These are phyloP conservation scores for Mrakia blollopis DNA, from an alignment of 768 basidiomycete genomes.

Conservation along the genomic window DNA sequence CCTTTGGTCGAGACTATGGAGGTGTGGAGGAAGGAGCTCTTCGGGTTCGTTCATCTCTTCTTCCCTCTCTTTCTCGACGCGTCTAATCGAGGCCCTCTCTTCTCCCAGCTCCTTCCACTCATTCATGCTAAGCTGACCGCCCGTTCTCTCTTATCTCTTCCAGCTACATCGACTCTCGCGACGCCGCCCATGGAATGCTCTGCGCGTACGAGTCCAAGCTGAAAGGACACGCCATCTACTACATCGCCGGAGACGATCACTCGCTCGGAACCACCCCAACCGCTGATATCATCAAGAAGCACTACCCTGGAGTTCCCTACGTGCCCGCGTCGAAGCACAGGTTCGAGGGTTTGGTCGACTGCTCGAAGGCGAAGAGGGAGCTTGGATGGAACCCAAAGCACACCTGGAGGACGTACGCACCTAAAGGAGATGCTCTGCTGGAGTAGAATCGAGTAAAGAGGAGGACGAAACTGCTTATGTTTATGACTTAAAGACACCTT, in stretches of 20 bases:
- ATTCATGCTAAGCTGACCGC: not conserved
- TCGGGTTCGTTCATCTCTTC: constrained; percentile 1
- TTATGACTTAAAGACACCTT: too few relatives aligned
- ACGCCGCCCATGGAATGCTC: constrained; percentile 34
- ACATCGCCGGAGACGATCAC: constrained; percentile 38
- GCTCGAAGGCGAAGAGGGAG: constrained; percentile 37
- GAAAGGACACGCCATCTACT: constrained; percentile 37
- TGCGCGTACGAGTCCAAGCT: constrained; percentile 30
- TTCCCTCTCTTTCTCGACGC: not conserved
- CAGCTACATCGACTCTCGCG: constrained; percentile 36
- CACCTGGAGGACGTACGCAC: constrained; percentile 30
- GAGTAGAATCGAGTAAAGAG: not conserved
- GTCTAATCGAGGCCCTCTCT: not conserved
- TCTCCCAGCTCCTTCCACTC: not conserved
- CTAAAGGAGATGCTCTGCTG: not conserved
- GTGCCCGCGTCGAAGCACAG: constrained; percentile 21
- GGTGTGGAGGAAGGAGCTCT: constrained; percentile 16
- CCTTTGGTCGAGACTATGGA: constrained; percentile 10
- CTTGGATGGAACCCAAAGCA: constrained; percentile 36
- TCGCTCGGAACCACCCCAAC: constrained; percentile 34
- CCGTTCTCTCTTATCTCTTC: too few relatives aligned
- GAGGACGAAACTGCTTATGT: not conserved
- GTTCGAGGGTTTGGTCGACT: constrained; percentile 35
- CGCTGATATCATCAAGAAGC: constrained; percentile 34
- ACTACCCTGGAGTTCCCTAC: constrained; percentile 35